Conservation (phyloP, 2,329 filamentous ascomycete genomes). For the Colletotrichum chlorophyti region DNA sequence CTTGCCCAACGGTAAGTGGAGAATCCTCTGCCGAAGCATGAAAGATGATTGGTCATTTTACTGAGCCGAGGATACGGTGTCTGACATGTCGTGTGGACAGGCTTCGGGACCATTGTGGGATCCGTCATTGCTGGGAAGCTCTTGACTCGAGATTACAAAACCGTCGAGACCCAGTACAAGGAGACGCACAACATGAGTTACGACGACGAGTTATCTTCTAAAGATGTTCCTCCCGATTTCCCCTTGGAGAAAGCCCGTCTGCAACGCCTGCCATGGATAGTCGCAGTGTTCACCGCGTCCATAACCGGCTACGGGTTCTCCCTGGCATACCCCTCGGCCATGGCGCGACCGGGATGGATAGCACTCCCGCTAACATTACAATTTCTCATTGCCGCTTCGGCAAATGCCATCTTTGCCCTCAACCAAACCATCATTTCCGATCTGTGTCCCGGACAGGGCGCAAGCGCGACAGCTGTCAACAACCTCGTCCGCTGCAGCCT, state of each 20-base stretch:
- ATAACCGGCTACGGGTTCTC: slow-evolving; percentile 44
- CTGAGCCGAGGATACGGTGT: neutral
- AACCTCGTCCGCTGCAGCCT: slow-evolving; percentile 35
- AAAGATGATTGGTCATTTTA: neutral
- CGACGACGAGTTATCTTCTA: slow-evolving; percentile 36
- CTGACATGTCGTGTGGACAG: slow-evolving; percentile 23
- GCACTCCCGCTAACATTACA: slow-evolving; percentile 35
- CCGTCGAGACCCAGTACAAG: slow-evolving; percentile 32
- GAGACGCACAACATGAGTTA: slow-evolving; percentile 26
- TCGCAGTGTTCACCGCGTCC: slow-evolving; percentile 39
- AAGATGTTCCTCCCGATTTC: slow-evolving; percentile 42
- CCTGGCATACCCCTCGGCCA: slow-evolving; percentile 30
- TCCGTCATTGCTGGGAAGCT: slow-evolving; percentile 48
- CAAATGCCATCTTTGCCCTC: slow-evolving; percentile 44
- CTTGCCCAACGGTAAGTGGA: slow-evolving; percentile 34
- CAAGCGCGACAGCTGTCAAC: slow-evolving; percentile 42
- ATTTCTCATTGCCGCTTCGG: slow-evolving; percentile 43
- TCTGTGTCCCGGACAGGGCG: slow-evolving; percentile 37
- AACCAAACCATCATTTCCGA: slow-evolving; percentile 43
- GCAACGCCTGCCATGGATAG: slow-evolving; percentile 46
- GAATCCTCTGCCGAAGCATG: neutral
- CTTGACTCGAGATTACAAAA: slow-evolving; percentile 43
- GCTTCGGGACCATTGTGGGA: slow-evolving; percentile 47
- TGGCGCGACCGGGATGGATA: slow-evolving; percentile 32
- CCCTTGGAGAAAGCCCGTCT: slow-evolving; percentile 49